Conservation (phyloP, 2,329 filamentous ascomycete species). For the Drechslera avenae region DNA sequence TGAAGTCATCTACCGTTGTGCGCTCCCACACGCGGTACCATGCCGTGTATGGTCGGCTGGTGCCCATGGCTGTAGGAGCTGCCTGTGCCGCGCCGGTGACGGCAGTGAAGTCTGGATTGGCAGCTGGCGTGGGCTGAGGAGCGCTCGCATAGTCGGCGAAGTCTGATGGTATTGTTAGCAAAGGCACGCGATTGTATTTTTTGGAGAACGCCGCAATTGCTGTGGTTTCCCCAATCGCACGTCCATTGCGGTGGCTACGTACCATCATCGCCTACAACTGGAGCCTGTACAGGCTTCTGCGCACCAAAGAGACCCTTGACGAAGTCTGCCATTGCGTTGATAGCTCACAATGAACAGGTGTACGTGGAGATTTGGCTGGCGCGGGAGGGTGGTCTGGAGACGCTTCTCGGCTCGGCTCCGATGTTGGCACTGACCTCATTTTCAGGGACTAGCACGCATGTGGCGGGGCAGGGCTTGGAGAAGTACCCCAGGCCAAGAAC, state of each 20-base stretch:
- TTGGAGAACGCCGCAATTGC: not conserved
- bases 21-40: constrained; percentile 99
- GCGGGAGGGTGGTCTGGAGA: constrained; percentile 20
- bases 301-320: constrained; percentile 73
- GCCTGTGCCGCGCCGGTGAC: constrained; percentile 40
- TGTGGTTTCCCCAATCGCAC: constrained; percentile 12
- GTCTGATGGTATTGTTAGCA: constrained; percentile 59
- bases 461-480: constrained; percentile 22
- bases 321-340: constrained; percentile 55
- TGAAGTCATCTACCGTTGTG: constrained; percentile 81
- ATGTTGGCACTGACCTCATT: constrained; percentile 35
- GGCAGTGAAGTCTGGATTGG: constrained; percentile 52
- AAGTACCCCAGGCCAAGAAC: constrained; percentile 3
- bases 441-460: constrained; percentile 34
- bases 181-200: not conserved
- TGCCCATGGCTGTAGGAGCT: constrained; percentile 49
- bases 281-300: constrained; percentile 63
- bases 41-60: constrained; percentile 74
- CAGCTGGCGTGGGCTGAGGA: constrained; percentile 66
- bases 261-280: constrained; percentile 67
- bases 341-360: constrained; percentile 29
- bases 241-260: constrained; percentile 41
- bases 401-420: constrained; percentile 26
- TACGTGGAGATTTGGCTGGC: constrained; percentile 25
- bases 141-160: constrained; percentile 91